A percentile compares a stretch with the other conserved stretches of the same genome.
phyloP scores from a whole-genome alignment of 75 land plant genomes.

The Adiantum capillusveneris region DNA sequence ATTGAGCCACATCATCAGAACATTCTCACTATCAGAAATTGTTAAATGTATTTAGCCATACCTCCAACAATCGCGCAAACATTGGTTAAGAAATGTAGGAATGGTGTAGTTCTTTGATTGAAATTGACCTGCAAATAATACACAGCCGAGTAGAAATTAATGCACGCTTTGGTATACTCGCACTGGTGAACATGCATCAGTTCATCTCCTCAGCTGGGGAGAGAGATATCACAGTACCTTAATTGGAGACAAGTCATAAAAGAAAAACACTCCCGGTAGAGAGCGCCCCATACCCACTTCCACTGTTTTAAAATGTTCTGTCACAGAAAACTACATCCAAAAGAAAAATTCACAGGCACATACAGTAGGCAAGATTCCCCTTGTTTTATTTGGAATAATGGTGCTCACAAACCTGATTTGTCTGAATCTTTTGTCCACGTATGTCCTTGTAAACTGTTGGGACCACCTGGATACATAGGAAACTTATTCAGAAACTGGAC shows the following conservation, averaged over 20 bases:
- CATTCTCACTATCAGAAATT: too few species aligned
- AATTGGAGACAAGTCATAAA: slow-evolving; percentile 88
- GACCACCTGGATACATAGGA: slow-evolving; percentile 50
- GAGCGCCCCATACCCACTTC: slow-evolving; percentile 38
- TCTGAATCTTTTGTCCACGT: slow-evolving; percentile 52
- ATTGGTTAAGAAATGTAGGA: slow-evolving; percentile 84
- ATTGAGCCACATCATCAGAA: too few species aligned
- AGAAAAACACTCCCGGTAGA: slow-evolving; percentile 87
- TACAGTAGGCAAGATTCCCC: too few species aligned
- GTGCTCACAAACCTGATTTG: slow-evolving; percentile 68
- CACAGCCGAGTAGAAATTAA: neutral
- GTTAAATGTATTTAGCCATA: slow-evolving; percentile 21
- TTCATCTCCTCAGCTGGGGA: too few species aligned
- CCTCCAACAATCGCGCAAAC: slow-evolving; percentile 97
- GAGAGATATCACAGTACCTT: slow-evolving; percentile 51
- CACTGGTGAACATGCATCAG: too few species aligned
- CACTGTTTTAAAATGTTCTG: slow-evolving; percentile 64
- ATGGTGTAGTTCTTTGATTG: slow-evolving; percentile 46
- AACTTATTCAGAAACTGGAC: too few species aligned
- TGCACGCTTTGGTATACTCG: too few species aligned
- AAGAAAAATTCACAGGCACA: neutral
- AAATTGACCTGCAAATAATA: slow-evolving; percentile 63
- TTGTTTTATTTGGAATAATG: too few species aligned
- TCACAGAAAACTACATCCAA: slow-evolving; percentile 81
- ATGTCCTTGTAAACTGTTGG: slow-evolving; percentile 81